Base-by-base conservation (phyloP, 345 rosid genomes). In the Balakata baccata region DNA sequence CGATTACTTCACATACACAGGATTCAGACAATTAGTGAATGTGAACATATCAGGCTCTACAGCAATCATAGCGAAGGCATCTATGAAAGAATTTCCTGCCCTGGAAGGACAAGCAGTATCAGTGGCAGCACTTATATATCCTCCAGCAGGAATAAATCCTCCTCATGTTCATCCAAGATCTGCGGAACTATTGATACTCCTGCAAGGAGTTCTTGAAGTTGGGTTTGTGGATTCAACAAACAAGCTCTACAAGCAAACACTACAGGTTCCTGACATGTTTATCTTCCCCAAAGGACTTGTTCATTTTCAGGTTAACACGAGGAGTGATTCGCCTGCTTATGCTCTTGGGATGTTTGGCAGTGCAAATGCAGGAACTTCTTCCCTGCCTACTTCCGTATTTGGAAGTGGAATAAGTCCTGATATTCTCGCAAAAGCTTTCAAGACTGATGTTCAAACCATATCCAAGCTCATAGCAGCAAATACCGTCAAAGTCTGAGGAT, bases 231-330 rank as follows among this genome's bases (percentile, higher is more conserved):
- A 76, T 45, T 45, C 78, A 0, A 70, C 70, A 3, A 79, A 73
- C 73, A 70, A 69, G 71, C 69, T 79, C 11, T 76, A 64, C 20
- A 17, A 37, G 17, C 77, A 76, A 23, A 79, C 78, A 9, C 78
- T 79, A 16, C 74, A 82, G 17, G 50, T 61, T n/a, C 57, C 65
- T 39, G 82, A 82, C 46, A 60, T 73, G 47, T 76, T 82, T 22
- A 69, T 79, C 50, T 76, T 82, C 60, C 85, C 83, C 0, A 76
- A 66, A 74, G 85, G 85, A 11, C 75, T 79, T 3, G 78, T 73
- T 50, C 85, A 82, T 67, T 82, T 68, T 73, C 74, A 79, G 57
- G 43, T 46, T n/a, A 79, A 82, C 57, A 47, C 68, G 13, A 18
- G 20, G 46, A 68, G 53, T 8, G 68, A 81, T 25, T 45, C 68